Conservation (phyloP, 2,329 filamentous ascomycete species). For the Remersonia thermophila region DNA sequence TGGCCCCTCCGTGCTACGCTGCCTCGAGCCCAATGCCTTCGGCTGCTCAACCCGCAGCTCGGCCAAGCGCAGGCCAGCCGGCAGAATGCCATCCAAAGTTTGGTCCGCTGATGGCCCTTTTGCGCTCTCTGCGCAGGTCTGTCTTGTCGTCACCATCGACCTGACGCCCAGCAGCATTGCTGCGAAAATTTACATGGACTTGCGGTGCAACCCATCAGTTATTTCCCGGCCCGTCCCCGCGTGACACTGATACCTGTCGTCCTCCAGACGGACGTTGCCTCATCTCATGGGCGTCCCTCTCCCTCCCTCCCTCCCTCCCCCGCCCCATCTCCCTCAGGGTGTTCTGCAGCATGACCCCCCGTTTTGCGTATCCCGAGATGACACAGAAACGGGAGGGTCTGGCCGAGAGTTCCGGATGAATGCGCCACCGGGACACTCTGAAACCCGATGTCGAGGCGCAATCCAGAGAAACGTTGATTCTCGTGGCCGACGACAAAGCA, state of each 20-base stretch:
- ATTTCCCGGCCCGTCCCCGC: slow-evolving; percentile 7
- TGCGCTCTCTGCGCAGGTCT: neutral
- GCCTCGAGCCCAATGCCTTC: neutral
- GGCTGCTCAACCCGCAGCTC: neutral
- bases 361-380: neutral
- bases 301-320: too few relatives aligned
- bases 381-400: neutral
- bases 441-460: too few relatives aligned
- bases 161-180: slow-evolving; percentile 4
- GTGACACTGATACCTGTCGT: slow-evolving; percentile 1
- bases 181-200: slow-evolving; percentile 7
- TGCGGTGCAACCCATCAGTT: slow-evolving; percentile 8
- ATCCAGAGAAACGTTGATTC: too few relatives aligned
- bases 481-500: too few relatives aligned
- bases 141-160: neutral
- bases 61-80: neutral
- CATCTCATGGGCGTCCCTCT: neutral
- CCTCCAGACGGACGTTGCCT: neutral
- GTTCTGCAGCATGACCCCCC: neutral
- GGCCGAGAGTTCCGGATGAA: neutral
- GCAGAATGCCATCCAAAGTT: slow-evolving; percentile 2
- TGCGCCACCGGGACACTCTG: neutral
- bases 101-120: neutral
- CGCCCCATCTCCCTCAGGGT: neutral
- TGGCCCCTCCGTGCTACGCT: slow-evolving; percentile 5